Evolutionary conservation across 805 yeast genomes (phyloP).

Genomic region (Saturnispora besseyi): DNA sequence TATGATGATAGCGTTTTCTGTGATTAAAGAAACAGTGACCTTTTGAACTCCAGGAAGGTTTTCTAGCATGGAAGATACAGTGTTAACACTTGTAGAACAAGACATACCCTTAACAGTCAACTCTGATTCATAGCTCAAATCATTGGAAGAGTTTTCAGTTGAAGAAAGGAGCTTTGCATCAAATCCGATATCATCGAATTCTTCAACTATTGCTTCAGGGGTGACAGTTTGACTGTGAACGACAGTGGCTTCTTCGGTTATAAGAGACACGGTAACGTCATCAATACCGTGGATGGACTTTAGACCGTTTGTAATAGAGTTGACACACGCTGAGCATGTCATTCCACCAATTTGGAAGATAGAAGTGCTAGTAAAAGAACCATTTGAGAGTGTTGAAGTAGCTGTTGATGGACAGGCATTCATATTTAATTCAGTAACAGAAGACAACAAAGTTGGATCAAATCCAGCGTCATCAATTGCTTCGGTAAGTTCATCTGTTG

Average conservation of each 20-base stretch:
- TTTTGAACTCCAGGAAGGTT: conserved; percentile 25
- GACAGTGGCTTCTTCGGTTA: conserved; percentile 66
- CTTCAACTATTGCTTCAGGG: conserved; percentile 32
- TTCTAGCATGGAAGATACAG: conserved; percentile 40
- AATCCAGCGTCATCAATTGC: conserved; percentile 42
- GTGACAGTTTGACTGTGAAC: conserved; percentile 33
- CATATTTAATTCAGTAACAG: background rate
- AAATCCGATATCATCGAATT: conserved; percentile 72
- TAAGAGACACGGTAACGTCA: conserved; percentile 53
- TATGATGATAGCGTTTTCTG: conserved; percentile 56
- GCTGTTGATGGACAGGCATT: background rate
- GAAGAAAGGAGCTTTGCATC: conserved; percentile 25
- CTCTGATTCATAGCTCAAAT: conserved; percentile 8
- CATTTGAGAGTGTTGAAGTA: background rate
- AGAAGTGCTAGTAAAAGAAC: background rate
- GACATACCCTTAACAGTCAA: conserved; percentile 62
- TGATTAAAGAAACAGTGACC: conserved; percentile 58
- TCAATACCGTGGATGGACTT: conserved; percentile 19
- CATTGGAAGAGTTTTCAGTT: conserved; percentile 13
- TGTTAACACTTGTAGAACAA: conserved; percentile 56
- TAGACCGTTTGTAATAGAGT: conserved; percentile 42
- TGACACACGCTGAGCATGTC: conserved; percentile 87
- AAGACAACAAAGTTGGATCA: conserved; percentile 24
- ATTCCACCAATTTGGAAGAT: conserved; percentile 50
- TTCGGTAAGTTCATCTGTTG: conserved; percentile 29